Evolutionary conservation across 768 basidiomycete genomes (phyloP).

Genomic region (Fomitopsis serialis): DNA sequence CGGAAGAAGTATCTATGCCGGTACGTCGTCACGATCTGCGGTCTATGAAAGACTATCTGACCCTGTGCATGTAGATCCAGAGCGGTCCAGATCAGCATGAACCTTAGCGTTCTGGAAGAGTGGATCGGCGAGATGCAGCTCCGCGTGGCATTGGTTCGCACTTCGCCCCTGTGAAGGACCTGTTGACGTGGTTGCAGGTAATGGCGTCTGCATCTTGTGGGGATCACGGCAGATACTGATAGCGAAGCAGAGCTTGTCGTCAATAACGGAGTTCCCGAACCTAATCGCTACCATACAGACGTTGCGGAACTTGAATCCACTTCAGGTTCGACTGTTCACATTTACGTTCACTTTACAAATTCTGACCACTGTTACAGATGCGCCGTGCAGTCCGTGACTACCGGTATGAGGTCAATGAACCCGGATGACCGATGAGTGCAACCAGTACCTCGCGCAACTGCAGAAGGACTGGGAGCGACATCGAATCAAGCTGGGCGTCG

Average conservation of each 20-base stretch:
- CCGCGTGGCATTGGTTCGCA: constrained; percentile 77
- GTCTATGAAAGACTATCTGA: not conserved
- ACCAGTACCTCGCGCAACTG: constrained; percentile 88
- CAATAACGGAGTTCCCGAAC: constrained; percentile 81
- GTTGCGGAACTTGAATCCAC: constrained; percentile 82
- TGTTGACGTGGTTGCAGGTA: constrained; percentile 85
- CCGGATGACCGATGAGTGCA: constrained; percentile 92
- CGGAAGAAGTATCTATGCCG: constrained; percentile 94
- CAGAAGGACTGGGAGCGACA: constrained; percentile 98
- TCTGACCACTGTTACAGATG: constrained; percentile 51
- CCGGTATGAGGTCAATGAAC: constrained; percentile 90
- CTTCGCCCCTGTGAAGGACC: constrained; percentile 78
- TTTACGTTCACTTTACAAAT: not conserved
- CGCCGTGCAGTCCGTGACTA: constrained; percentile 90
- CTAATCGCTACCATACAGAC: constrained; percentile 88
- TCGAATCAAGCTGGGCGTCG: constrained; percentile 81
- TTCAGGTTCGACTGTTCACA: constrained; percentile 55
- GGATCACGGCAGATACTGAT: not conserved
- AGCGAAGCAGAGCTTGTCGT: constrained; percentile 65
- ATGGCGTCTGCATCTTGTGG: no score
- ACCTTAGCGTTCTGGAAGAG: constrained; percentile 80
- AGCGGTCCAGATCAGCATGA: constrained; percentile 87
- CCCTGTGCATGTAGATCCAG: constrained; percentile 48
- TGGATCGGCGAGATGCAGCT: constrained; percentile 84
- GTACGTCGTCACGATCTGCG: constrained; percentile 30